Conservation (phyloP, 345 rosid genomes). For the Eutrema heterophyllum region DNA sequence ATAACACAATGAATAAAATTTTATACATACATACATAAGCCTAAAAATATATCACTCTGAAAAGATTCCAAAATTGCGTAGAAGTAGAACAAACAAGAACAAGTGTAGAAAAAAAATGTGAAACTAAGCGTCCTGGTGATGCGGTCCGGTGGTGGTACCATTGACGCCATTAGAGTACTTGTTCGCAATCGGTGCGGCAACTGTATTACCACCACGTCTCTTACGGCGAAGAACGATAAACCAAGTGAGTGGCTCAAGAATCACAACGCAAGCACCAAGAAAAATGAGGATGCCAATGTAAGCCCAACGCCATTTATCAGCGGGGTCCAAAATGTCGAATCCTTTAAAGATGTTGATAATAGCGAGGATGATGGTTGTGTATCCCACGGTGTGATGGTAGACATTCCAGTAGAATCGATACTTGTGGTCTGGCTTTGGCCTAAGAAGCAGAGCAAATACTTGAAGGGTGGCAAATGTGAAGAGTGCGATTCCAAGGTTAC, state of each 20-base stretch:
- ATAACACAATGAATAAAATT: conserved; percentile 26
- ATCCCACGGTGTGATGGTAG: conserved; percentile 77
- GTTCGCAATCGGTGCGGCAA: conserved; percentile 17
- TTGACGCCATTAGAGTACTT: conserved; percentile 35
- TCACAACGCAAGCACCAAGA: conserved; percentile 41
- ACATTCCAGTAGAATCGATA: conserved; percentile 81
- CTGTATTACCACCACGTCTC: conserved; percentile 31
- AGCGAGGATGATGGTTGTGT: conserved; percentile 52
- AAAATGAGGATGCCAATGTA: conserved; percentile 54
- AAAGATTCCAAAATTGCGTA: conserved; percentile 17
- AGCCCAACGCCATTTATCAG: conserved; percentile 50
- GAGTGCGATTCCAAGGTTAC: conserved; percentile 65
- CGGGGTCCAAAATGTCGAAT: conserved; percentile 52
- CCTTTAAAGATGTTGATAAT: conserved; percentile 69
- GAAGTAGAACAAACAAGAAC: conserved; percentile 5
- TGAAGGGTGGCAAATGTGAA: conserved; percentile 76
- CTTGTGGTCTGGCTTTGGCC: conserved; percentile 89
- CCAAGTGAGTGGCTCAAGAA: conserved; percentile 78
- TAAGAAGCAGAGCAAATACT: conserved; percentile 78
- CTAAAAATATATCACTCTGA: conserved; percentile 13
- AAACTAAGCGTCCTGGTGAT: conserved; percentile 34
- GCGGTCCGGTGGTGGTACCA: conserved; percentile 28
- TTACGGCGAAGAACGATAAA: conserved; percentile 55
- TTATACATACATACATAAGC: conserved; percentile 8
- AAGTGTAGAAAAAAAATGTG: background rate